Percentiles rank a stretch among this genome's conserved stretches.
Evolutionary conservation across 1,139 yeast genomes (phyloP).

Genomic region (Saccharomycopsis crataegensis): DNA sequence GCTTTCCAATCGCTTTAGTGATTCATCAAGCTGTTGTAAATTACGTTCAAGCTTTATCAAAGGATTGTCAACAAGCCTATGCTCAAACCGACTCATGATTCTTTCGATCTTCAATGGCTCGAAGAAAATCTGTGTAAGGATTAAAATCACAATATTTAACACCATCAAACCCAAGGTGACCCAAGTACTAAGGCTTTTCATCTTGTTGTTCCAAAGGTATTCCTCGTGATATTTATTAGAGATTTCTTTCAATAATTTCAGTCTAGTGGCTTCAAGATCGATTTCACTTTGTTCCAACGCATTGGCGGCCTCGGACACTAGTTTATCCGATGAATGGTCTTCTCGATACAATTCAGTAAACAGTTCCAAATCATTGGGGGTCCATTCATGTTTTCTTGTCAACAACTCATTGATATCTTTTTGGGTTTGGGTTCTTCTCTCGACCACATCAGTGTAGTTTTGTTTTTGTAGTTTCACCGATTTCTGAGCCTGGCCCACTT

Average conservation of each 20-base stretch:
- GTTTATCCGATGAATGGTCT: conserved; percentile 69
- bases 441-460: conserved; percentile 56
- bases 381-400: conserved; percentile 82
- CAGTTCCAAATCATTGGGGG: conserved; percentile 65
- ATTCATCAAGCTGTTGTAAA: background rate
- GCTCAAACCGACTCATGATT: conserved; percentile 54
- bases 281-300: conserved; percentile 51
- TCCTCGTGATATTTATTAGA: conserved; percentile 91
- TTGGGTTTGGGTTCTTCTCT: conserved; percentile 63
- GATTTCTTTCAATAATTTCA: conserved; percentile 66
- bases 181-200: conserved; percentile 91
- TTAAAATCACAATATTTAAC: conserved; percentile 67
- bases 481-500: conserved; percentile 42
- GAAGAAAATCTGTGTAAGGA: conserved; percentile 75
- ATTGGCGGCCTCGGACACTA: conserved; percentile 47
- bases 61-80: background rate
- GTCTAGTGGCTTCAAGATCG: conserved; percentile 62
- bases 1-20: background rate
- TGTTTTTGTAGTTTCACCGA: conserved; percentile 44
- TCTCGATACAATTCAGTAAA: conserved; percentile 75
- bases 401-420: conserved; percentile 80
- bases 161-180: conserved; percentile 93
- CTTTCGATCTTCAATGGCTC: conserved; percentile 93
- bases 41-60: background rate
- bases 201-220: conserved; percentile 97